Evolutionary conservation across 2,329 filamentous ascomycete genomes (phyloP), one percentile per base, ranked within the genome.

Genomic region (Pseudogymnoascus sp.): DNA sequence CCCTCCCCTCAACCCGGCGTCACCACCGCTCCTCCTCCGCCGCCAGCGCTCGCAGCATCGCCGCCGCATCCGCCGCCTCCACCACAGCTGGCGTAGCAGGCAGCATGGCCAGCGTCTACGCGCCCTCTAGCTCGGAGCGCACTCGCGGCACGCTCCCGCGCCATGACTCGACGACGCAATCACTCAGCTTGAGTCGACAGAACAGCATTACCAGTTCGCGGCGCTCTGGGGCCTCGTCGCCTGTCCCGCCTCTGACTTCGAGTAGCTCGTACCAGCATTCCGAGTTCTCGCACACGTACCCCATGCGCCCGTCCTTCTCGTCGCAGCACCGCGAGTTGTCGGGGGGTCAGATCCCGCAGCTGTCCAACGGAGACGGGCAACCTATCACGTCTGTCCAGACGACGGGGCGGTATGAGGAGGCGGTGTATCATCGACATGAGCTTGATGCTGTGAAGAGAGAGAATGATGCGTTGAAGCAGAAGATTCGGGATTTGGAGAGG

Each of bases 321-420:
- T 38, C 67, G 18, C 69, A 66, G 36, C 66, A 70, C 36, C 68
- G 69, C 16, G 70, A 73, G 37, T 63, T 66, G 5, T 64, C 62
- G 7, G 50, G 46, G 1, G 46, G 46, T 5, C 31, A 53, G 10
- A 10, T 53, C 12, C 18, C 61, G 18, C 62, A 53, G 18, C 12
- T 70, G n/a, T 65, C 70, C 3, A 65, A 66, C 5, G 8, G 28
- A 23, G 46, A 53, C 3, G 23, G 46, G 14, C 46, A 53, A 14
- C 46, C 46, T 14, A 34, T 53, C 14, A 53, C 25, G n/a, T 73
- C 85, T 25, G 75, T 88, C 67, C 80, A 82, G 2, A 83, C 80
- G 2, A 87, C 84, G 0, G 73, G 78, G 10, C 80, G 85, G 11
- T 87, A 86, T 70, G 86, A 88, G 67, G 86, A 89, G 73, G 83